These are phyloP conservation scores for Cordyceps cateniannulata DNA, from an alignment of 2,329 filamentous ascomycete species.

Conservation along the genomic window DNA sequence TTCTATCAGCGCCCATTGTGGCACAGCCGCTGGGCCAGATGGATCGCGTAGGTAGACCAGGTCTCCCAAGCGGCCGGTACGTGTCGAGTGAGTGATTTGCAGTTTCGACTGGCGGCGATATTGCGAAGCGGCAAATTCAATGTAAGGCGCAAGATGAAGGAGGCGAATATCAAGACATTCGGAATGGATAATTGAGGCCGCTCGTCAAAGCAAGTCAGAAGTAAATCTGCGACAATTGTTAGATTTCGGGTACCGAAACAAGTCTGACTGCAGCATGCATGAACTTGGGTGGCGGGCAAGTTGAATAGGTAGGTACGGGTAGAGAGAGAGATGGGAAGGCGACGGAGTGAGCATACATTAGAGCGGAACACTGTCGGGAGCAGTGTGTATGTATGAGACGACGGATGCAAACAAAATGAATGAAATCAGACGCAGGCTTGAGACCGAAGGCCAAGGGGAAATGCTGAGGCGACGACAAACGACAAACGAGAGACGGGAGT, in stretches of 20 bases:
- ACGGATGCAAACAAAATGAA: background rate
- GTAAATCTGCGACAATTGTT: constrained; percentile 5
- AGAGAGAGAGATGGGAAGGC: background rate
- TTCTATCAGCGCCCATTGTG: constrained; percentile 50
- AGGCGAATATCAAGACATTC: constrained; percentile 10
- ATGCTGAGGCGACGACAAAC: constrained; percentile 1
- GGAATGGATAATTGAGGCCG: background rate
- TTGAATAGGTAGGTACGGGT: no score
- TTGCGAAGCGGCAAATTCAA: background rate
- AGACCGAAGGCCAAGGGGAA: background rate
- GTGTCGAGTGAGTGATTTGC: background rate
- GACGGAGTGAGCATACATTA: background rate
- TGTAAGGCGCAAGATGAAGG: background rate
- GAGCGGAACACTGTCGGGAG: background rate
- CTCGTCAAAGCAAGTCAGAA: background rate
- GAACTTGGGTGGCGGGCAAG: background rate
- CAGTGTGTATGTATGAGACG: background rate
- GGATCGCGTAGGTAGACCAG: background rate
- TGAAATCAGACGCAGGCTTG: background rate
- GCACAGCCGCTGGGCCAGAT: constrained; percentile 19
- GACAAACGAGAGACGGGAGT: background rate
- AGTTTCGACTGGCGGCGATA: background rate
- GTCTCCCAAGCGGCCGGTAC: background rate
- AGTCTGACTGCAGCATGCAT: background rate
- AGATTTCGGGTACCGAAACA: background rate